These are phyloP conservation scores for Entelexis sorbosivorans DNA, from an alignment of 1,139 yeast genomes.

Conservation along the genomic window DNA sequence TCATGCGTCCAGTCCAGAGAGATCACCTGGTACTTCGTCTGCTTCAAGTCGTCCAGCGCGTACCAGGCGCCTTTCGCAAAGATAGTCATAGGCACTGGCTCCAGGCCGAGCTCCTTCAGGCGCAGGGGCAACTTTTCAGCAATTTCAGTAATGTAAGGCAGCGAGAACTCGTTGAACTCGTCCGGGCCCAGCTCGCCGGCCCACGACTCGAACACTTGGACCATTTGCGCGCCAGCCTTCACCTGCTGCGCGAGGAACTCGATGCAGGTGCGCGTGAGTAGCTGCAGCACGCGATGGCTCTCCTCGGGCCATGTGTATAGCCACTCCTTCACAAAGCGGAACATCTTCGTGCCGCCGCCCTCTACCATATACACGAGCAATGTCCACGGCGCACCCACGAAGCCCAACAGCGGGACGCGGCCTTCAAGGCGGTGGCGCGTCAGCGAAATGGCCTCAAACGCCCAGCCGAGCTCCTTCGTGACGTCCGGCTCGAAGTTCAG, in stretches of 20 bases:
- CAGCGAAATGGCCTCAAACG: slow-evolving; percentile 77
- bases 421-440: slow-evolving; percentile 79
- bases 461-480: slow-evolving; percentile 76
- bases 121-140: slow-evolving; percentile 57
- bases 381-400: slow-evolving; percentile 98
- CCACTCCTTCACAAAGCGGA: slow-evolving; percentile 88
- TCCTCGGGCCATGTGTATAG: slow-evolving; percentile 66
- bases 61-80: slow-evolving; percentile 98
- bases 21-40: slow-evolving; percentile 70
- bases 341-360: slow-evolving; percentile 91
- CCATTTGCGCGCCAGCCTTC: slow-evolving; percentile 94
- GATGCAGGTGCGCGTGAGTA: slow-evolving; percentile 76
- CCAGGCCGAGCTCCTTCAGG: slow-evolving; percentile 62
- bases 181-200: slow-evolving; percentile 91
- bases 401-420: slow-evolving; percentile 86
- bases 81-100: slow-evolving; percentile 70
- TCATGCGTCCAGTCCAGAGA: slow-evolving; percentile 87
- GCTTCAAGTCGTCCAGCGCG: slow-evolving; percentile 68
- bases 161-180: slow-evolving; percentile 77
- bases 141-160: slow-evolving; percentile 78
- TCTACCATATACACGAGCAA: slow-evolving; percentile 92
- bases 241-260: slow-evolving; percentile 93
- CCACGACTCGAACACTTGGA: slow-evolving; percentile 95
- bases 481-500: slow-evolving; percentile 56
- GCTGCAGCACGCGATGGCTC: slow-evolving; percentile 60